Base-by-base conservation (phyloP, 2,329 filamentous ascomycete genomes). In the Delphinella strobiligena region DNA sequence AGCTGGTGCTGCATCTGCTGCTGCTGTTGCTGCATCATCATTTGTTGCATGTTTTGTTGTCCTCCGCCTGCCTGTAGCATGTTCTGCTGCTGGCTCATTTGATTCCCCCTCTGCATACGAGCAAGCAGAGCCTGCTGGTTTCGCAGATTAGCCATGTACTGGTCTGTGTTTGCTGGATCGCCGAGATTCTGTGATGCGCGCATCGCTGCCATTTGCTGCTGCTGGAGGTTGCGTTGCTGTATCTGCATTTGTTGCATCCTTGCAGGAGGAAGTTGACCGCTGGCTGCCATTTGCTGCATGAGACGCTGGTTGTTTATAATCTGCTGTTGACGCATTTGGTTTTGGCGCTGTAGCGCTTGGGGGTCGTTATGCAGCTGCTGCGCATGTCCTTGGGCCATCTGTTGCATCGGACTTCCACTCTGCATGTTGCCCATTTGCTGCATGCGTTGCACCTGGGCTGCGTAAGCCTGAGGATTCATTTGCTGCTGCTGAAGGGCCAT, bases 121-220 rank as follows among this genome's bases (percentile, higher is more conserved):
- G 44, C 44, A 11, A 54, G 43, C 46, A 54, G 47, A 12, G 47
- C 49, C 41, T 56, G 54, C 34, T 56, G 52, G 11, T 47, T 42
- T 7, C 53, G 42, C 15, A 58, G 42, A 17, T 52, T 51, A 36
- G 49, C 47, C 54, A 59, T 58, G 33, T 56, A 58, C 34, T 60
- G 55, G 42, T 58, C 54, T 43, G 52, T 52, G 12, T 50, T 55
- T 47, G 51, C 54, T 31, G 51, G 47, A 32, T 47, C 43, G 31
- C 44, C 44, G 27, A 47, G 45, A 12, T 31, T 15, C 27, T 43
- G 40, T 22, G 36, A 31, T n/a, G 40, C 39, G 19, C 42, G 45
- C 46, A 47, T 45, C n/a, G 41, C 32, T 11, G 37, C 34, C n/a
- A 31, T 34, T 31, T 45, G 42, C 33, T 48, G 39, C 3, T 24